phyloP scores from a whole-genome alignment of 345 rosid genomes.

The Alliaria petiolata region DNA sequence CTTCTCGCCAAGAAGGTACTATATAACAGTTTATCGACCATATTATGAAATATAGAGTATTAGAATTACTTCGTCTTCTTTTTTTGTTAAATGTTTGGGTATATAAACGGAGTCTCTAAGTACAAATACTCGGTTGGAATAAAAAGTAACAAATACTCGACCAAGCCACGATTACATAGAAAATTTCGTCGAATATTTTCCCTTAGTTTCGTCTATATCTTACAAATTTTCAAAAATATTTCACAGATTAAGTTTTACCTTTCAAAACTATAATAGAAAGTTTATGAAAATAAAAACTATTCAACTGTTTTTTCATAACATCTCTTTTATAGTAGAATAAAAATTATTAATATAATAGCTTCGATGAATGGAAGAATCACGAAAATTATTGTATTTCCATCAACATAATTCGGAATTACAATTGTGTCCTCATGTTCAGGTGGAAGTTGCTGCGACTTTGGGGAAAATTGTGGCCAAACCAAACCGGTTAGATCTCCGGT shows the following conservation, averaged over 20 bases:
- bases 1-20: constrained; percentile 54
- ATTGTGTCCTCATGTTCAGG: constrained; percentile 4
- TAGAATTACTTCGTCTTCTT: background rate
- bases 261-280: too few relatives aligned
- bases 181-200: too few relatives aligned
- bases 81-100: background rate
- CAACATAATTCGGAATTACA: too few relatives aligned
- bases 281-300: too few relatives aligned
- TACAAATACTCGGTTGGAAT: background rate
- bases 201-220: too few relatives aligned
- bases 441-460: background rate
- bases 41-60: background rate
- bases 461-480: background rate
- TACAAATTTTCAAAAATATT: too few relatives aligned
- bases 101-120: background rate
- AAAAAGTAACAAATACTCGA: background rate
- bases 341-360: too few relatives aligned
- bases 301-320: background rate
- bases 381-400: too few relatives aligned
- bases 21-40: background rate
- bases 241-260: too few relatives aligned
- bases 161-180: background rate
- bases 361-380: too few relatives aligned
- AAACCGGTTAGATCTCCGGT: constrained; percentile 6
- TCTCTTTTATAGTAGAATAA: background rate